Evolutionary conservation across 78 protist genomes (phyloP).

Genomic region (Dictyostelium purpureum): DNA sequence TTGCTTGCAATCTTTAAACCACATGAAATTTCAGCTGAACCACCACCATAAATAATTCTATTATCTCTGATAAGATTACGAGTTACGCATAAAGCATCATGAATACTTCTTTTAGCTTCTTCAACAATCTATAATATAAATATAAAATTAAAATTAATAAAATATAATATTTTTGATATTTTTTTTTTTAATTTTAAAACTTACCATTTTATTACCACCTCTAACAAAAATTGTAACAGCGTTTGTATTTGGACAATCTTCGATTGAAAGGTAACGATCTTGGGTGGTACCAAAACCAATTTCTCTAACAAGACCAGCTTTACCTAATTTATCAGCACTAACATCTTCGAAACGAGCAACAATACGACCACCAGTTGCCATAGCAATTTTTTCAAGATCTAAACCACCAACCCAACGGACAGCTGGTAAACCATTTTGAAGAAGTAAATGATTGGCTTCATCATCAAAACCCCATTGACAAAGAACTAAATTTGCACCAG

Average conservation of each 20-base stretch:
- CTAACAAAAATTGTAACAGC: conserved; percentile 99
- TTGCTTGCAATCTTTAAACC: conserved; percentile 88
- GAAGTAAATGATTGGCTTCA: conserved; percentile 99
- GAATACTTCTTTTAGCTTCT: conserved; percentile 99
- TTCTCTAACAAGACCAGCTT: conserved; percentile 96
- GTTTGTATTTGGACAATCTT: conserved; percentile 97
- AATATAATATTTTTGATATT: background rate
- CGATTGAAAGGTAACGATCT: conserved; percentile 97
- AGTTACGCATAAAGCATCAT: conserved; percentile 99
- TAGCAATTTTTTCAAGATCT: conserved; percentile 99
- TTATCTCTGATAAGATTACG: conserved; percentile 99
- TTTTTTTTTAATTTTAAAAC: background rate
- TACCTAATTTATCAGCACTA: conserved; percentile 97
- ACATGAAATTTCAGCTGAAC: conserved; percentile 97
- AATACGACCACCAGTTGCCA: conserved; percentile 99
- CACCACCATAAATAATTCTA: conserved; percentile 99
- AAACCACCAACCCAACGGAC: conserved; percentile 99
- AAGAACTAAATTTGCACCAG: conserved; percentile 97
- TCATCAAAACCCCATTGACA: conserved; percentile 99
- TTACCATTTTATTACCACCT: conserved; percentile 99
- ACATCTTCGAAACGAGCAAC: conserved; percentile 99
- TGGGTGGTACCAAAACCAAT: conserved; percentile 97
- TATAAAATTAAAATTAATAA: background rate
- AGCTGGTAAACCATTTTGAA: conserved; percentile 98
- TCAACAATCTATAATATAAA: conserved; percentile 88